phyloP scores from a whole-genome alignment of 495 filamentous ascomycete species.

The Aspergillus cristatus region DNA sequence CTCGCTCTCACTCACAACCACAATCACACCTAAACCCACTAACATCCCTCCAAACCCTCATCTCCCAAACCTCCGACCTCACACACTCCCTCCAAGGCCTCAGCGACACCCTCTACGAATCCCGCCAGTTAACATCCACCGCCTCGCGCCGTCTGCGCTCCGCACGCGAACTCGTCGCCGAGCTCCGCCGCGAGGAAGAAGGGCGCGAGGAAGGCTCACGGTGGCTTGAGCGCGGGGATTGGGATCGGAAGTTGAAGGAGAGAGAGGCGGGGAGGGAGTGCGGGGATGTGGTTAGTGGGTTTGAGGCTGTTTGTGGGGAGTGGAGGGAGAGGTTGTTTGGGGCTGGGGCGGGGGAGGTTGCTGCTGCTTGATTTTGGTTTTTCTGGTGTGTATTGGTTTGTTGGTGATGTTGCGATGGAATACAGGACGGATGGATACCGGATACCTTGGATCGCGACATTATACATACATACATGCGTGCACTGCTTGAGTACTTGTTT shows the following conservation, averaged over 20 bases:
- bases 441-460: too few relatives aligned
- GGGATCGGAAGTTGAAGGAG: constrained; percentile 62
- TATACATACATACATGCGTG: too few relatives aligned
- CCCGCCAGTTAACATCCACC: constrained; percentile 71
- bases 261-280: constrained; percentile 74
- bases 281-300: constrained; percentile 79
- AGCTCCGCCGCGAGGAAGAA: constrained; percentile 75
- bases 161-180: constrained; percentile 70
- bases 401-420: too few relatives aligned
- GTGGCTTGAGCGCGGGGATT: constrained; percentile 72
- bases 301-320: constrained; percentile 72
- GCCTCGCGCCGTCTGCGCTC: constrained; percentile 67
- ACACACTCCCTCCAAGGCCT: constrained; percentile 72
- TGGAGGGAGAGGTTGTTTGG: constrained; percentile 50
- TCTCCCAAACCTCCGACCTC: constrained; percentile 61
- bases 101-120: constrained; percentile 90
- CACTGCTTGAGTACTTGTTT: too few relatives aligned
- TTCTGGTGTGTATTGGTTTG: background rate
- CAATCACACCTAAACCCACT: constrained; percentile 36
- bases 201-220: constrained; percentile 66
- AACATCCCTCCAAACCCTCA: constrained; percentile 42
- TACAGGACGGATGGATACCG: too few relatives aligned
- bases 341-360: constrained; percentile 21
- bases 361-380: constrained; percentile 21
- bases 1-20: constrained; percentile 9